Conservation (phyloP, 805 yeast species). For the Vanderwaltozyma tropicalis region DNA sequence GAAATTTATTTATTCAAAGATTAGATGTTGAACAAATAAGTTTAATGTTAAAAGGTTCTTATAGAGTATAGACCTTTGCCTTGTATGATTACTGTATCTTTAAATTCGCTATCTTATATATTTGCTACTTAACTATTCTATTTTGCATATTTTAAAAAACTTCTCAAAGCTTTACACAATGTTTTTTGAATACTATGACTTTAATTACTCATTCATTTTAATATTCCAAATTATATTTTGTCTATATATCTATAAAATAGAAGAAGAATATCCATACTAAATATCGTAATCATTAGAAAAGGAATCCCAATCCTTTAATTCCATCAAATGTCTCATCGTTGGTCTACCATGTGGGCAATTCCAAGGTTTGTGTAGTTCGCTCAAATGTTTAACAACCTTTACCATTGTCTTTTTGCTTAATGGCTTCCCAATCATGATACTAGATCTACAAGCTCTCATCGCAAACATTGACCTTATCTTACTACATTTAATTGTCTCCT, state of each 20-base stretch:
- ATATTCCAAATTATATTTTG: no score
- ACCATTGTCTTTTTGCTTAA: constrained; percentile 52
- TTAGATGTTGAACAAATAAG: constrained; percentile 40
- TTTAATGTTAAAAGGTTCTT: constrained; percentile 1
- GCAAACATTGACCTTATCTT: constrained; percentile 82
- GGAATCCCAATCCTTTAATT: constrained; percentile 38
- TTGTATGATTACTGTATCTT: no score
- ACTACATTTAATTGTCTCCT: constrained; percentile 41
- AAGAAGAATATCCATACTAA: constrained; percentile 3
- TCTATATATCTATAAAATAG: no score
- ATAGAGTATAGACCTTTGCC: background rate
- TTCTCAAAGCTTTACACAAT: no score
- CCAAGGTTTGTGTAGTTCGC: constrained; percentile 86
- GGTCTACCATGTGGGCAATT: constrained; percentile 97
- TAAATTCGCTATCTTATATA: no score
- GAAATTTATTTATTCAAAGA: constrained; percentile 66
- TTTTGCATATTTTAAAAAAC: no score
- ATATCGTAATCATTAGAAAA: constrained; percentile 36
- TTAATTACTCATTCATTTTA: no score
- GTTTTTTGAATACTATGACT: no score
- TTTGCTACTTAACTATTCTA: no score
- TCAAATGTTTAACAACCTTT: constrained; percentile 54
- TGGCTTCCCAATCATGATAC: constrained; percentile 87
- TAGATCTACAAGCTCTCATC: constrained; percentile 87
- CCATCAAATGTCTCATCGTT: constrained; percentile 82